phyloP scores from a whole-genome alignment of 208 protist genomes.

The Acanthamoeba sp. region DNA sequence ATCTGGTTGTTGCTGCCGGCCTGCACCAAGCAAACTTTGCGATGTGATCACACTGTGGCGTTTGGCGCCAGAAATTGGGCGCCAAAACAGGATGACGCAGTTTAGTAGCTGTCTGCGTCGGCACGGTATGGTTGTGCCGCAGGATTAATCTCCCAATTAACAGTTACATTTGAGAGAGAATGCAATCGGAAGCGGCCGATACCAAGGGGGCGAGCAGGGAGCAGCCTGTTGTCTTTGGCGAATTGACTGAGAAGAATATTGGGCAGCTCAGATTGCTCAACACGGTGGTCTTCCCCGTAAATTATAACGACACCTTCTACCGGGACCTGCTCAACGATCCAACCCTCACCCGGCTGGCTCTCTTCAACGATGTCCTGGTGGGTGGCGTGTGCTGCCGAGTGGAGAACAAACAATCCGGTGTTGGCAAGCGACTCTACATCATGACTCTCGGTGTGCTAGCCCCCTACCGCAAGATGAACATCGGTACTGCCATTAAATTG shows the following conservation, averaged over 20 bases:
- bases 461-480: slow-evolving; percentile 93
- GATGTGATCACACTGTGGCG: too few species aligned
- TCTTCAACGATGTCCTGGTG: slow-evolving; percentile 94
- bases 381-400: slow-evolving; percentile 94
- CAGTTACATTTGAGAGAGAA: too few species aligned
- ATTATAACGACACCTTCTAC: slow-evolving; percentile 85
- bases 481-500: slow-evolving; percentile 84
- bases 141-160: neutral
- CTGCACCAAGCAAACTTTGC: too few species aligned
- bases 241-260: slow-evolving; percentile 85
- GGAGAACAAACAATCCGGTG: slow-evolving; percentile 87
- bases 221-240: slow-evolving; percentile 71
- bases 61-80: neutral
- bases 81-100: too few species aligned
- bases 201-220: slow-evolving; percentile 20
- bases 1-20: too few species aligned
- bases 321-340: slow-evolving; percentile 70
- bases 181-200: neutral
- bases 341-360: slow-evolving; percentile 78
- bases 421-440: slow-evolving; percentile 91
- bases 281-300: slow-evolving; percentile 79
- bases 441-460: slow-evolving; percentile 95
- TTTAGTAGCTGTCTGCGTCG: too few species aligned
- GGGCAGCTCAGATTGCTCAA: slow-evolving; percentile 81
- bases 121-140: too few species aligned